Evolutionary conservation across 257 asterid species (phyloP).

Genomic region (Capsicum rhomboideum): DNA sequence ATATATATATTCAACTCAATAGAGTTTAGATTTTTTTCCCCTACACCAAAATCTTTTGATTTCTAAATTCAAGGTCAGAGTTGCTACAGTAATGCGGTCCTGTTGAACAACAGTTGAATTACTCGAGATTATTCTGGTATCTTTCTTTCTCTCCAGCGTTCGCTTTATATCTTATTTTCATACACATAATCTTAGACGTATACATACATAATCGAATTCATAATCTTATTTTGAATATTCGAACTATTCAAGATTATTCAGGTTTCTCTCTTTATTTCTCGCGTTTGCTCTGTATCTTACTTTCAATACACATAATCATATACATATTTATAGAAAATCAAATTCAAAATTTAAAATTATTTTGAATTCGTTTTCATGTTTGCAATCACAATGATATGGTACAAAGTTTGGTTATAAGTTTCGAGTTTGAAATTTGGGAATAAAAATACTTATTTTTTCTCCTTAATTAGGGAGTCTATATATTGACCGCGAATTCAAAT

Average conservation of each 20-base stretch:
- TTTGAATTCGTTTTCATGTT: too few species aligned
- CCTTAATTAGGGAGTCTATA: rapidly evolving
- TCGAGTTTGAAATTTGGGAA: rapidly evolving
- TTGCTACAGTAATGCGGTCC: not conserved
- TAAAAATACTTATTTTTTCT: not conserved
- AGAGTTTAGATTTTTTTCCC: not conserved
- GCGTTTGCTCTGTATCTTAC: not conserved
- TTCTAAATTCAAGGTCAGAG: too few species aligned
- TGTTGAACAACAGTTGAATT: not conserved
- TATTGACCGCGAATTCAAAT: not conserved
- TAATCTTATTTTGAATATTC: not conserved
- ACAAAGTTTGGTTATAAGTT: not conserved
- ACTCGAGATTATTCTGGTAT: not conserved
- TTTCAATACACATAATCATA: not conserved
- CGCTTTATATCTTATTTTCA: not conserved
- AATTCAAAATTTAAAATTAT: not conserved
- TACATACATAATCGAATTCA: not conserved
- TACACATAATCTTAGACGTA: not conserved
- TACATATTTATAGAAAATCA: not conserved
- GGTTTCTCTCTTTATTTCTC: not conserved
- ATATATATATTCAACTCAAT: too few species aligned
- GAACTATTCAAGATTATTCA: not conserved
- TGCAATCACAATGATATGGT: not conserved
- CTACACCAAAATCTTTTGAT: too few species aligned
- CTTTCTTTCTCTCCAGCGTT: not conserved